These are phyloP conservation scores for Rhizopogon roseolus DNA, from an alignment of 768 basidiomycete species.

Conservation along the genomic window DNA sequence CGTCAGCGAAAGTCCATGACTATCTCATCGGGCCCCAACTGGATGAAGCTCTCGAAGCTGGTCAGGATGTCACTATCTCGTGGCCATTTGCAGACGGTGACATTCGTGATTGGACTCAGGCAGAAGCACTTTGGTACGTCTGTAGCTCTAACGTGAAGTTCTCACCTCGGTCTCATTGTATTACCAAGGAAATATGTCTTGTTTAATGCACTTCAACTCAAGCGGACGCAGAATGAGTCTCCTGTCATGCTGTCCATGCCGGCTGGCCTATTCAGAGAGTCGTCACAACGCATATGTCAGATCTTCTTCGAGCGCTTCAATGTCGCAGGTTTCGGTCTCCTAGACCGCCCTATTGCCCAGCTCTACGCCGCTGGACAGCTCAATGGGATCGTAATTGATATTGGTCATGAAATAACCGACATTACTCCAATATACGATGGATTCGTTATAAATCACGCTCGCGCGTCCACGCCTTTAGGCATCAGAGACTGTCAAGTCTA, in stretches of 20 bases:
- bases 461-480: conserved; percentile 59
- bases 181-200: conserved; percentile 75
- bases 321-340: conserved; percentile 72
- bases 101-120: conserved; percentile 75
- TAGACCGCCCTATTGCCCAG: conserved; percentile 82
- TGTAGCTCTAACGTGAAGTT: neutral
- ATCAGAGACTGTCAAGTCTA: conserved; percentile 69
- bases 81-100: conserved; percentile 81
- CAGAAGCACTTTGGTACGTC: conserved; percentile 84
- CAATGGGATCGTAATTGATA: conserved; percentile 76
- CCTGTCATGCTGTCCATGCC: conserved; percentile 74
- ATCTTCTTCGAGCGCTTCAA: conserved; percentile 93
- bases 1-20: conserved; percentile 59
- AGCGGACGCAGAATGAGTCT: conserved; percentile 84
- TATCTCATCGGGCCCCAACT: conserved; percentile 80
- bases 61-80: conserved; percentile 67
- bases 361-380: conserved; percentile 73
- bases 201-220: conserved; percentile 67
- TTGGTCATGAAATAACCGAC: conserved; percentile 72
- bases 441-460: conserved; percentile 50
- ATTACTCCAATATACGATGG: conserved; percentile 77
- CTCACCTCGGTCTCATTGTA: conserved; percentile 1
- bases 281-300: conserved; percentile 72
- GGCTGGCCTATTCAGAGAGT: conserved; percentile 57
- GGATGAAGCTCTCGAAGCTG: conserved; percentile 73